Percentiles rank a stretch among this genome's conserved stretches.
Conservation (phyloP, 805 yeast species). For the Ogataea corticis region DNA sequence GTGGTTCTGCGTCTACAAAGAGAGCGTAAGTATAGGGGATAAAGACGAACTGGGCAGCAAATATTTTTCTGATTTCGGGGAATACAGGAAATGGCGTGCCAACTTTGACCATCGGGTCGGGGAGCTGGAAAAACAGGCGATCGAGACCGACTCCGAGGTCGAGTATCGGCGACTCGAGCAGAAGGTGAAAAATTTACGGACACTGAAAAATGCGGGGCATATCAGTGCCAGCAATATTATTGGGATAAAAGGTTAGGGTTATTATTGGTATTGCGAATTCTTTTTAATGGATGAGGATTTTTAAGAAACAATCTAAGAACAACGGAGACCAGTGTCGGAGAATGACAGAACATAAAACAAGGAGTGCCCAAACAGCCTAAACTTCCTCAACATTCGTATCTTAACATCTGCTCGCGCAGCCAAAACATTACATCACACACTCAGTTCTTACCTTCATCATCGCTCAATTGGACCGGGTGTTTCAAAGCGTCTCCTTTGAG, state of each 20-base stretch:
- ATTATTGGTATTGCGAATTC: not conserved
- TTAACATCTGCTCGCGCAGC: no score
- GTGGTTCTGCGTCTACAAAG: conserved; percentile 32
- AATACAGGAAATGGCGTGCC: conserved; percentile 28
- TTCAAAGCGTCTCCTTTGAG: conserved; percentile 50
- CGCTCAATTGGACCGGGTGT: conserved; percentile 38
- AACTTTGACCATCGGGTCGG: conserved; percentile 12
- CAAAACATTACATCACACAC: no score
- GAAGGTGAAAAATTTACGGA: conserved; percentile 17
- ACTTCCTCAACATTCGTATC: no score
- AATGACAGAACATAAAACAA: no score
- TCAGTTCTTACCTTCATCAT: conserved; percentile 31
- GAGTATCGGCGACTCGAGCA: conserved; percentile 19
- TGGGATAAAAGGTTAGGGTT: conserved; percentile 13
- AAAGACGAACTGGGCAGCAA: conserved; percentile 25
- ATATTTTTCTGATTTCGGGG: conserved; percentile 27
- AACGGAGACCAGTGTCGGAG: no score
- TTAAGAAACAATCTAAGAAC: no score
- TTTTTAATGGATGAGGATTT: not conserved
- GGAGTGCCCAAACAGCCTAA: no score
- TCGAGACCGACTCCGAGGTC: conserved; percentile 15
- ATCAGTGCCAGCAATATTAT: conserved; percentile 11
- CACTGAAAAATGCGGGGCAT: conserved; percentile 10
- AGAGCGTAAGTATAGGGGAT: conserved; percentile 6
- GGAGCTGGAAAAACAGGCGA: conserved; percentile 21